These are phyloP conservation scores for Ichthyophthirius multifiliis DNA, from an alignment of 169 alveolate species.

Conservation along the genomic window DNA sequence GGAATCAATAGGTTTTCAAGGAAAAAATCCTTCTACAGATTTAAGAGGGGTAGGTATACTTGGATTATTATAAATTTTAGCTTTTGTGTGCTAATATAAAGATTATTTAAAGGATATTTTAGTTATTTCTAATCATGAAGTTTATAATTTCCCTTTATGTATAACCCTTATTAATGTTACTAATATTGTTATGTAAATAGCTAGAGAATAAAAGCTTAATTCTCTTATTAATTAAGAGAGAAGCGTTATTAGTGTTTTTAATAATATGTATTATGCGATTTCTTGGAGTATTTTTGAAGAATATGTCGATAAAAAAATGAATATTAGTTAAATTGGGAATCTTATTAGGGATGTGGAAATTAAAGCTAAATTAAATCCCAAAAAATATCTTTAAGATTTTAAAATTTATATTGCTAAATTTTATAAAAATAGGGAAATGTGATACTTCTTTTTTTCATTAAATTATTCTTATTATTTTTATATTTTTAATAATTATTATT, in stretches of 20 bases:
- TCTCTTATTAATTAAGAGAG: constrained; percentile 19
- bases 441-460: too few relatives aligned
- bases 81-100: constrained; percentile 21
- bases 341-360: too few relatives aligned
- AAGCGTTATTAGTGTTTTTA: constrained; percentile 29
- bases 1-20: constrained; percentile 57
- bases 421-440: too few relatives aligned
- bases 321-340: too few relatives aligned
- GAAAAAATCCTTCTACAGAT: constrained; percentile 61
- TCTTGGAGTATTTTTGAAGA: too few relatives aligned
- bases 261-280: constrained; percentile 26
- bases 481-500: too few relatives aligned
- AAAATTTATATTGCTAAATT: too few relatives aligned
- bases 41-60: constrained; percentile 59
- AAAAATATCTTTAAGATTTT: too few relatives aligned
- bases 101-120: not conserved
- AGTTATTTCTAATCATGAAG: not conserved
- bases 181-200: constrained; percentile 9
- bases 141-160: constrained; percentile 1
- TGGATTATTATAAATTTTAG: constrained; percentile 31
- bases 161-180: constrained; percentile 33
- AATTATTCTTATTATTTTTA: too few relatives aligned
- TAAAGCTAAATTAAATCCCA: too few relatives aligned
- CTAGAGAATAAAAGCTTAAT: constrained; percentile 32
- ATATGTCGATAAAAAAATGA: too few relatives aligned